Evolutionary conservation across 1,284 basidiomycete species (phyloP), one percentile per base, ranked within the genome.

Genomic region (Leccinum pachyderme): DNA sequence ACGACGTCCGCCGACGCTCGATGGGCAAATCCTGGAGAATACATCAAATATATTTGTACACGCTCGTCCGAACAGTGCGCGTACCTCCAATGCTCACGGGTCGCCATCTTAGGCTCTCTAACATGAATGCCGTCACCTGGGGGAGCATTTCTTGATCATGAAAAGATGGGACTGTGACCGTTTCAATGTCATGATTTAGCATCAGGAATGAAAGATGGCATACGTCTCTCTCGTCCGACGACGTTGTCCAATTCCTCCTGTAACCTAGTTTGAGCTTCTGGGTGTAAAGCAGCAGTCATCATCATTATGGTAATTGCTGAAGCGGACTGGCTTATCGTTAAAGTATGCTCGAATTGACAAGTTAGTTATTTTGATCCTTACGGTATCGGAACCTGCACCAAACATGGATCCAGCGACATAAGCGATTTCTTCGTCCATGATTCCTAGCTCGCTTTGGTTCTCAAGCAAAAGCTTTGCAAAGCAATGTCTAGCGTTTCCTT

Each of bases 1-100:
- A 80, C 61, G 28, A 87, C 75, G 52, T 86, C 83, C 54, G 78
- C 77, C 1, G 79, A 84, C 0, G 82, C 77, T 44, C 78, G 76
- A 56, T 84, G 82, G 4, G 80, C 59, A 69, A 59, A 81, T 77
- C 7, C 82, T 81, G 25, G n/a, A 75, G 32, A 12, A 22, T 27
- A 9, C 11, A 5, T 53, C 11, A 46, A 25, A 35, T 24, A 33
- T 11, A 6, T 28, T 1, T 7, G 22, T 22, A 5, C 13, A 11
- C 2, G 7, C 47, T 11, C 11, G 28, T 13, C 11, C 25, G 2
- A 25, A 9, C 3, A 7, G 28, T 15, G 7, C 28, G 22, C 53
- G 13, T 28, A 56, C 64, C 64, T 51, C 64, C 62, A 3, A 65
- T 50, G n/a, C 32, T 64, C 24, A 69, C 65, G 13, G 72, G 70